Evolutionary conservation across 2,329 filamentous ascomycete species (phyloP).

Genomic region (Capronia epimyces): DNA sequence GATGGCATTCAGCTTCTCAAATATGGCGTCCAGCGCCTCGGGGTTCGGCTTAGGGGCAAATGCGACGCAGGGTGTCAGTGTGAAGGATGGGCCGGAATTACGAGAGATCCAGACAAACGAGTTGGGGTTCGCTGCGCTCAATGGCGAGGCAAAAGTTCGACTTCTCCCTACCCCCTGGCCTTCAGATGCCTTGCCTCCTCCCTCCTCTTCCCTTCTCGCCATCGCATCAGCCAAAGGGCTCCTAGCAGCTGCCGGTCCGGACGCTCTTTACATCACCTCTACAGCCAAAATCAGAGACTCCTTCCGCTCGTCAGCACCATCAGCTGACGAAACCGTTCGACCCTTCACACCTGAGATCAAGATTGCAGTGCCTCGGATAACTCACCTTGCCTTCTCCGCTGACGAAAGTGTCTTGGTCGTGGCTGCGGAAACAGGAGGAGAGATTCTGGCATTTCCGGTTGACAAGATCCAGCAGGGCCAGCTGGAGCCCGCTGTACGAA

Average conservation of each 20-base stretch:
- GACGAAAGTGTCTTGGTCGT: conserved; percentile 80
- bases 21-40: conserved; percentile 42
- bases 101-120: conserved; percentile 77
- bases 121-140: conserved; percentile 74
- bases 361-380: conserved; percentile 69
- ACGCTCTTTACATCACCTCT: conserved; percentile 67
- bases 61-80: conserved; percentile 36
- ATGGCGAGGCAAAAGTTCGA: conserved; percentile 64
- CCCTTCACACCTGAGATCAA: conserved; percentile 67
- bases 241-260: conserved; percentile 79
- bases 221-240: conserved; percentile 75
- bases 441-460: conserved; percentile 77
- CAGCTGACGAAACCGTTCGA: conserved; percentile 47
- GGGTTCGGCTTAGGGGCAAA: conserved; percentile 38
- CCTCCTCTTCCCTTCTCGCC: conserved; percentile 75
- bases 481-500: conserved; percentile 64
- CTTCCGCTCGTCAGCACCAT: conserved; percentile 48
- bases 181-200: conserved; percentile 59
- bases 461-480: conserved; percentile 61
- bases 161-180: conserved; percentile 74
- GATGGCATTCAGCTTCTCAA: conserved; percentile 62
- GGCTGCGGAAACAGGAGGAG: conserved; percentile 73
- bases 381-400: conserved; percentile 85
- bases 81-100: conserved; percentile 57
- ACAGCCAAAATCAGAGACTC: conserved; percentile 73